Percentiles rank a stretch among this genome's conserved stretches.
Conservation (phyloP, 768 basidiomycete genomes). For the Hericium coralloides region DNA sequence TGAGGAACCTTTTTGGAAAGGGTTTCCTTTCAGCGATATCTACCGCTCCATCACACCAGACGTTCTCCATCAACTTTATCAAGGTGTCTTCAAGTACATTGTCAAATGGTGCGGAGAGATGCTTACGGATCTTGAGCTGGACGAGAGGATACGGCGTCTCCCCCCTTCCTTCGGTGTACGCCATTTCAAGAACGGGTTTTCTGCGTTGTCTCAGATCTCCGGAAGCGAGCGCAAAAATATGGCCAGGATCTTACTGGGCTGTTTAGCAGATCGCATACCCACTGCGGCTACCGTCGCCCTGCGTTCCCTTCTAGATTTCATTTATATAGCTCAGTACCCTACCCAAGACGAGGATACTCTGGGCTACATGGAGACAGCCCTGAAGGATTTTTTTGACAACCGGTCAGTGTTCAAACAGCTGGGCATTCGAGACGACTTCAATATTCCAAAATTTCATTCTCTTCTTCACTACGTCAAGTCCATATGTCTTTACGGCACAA, state of each 20-base stretch:
- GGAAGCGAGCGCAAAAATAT: conserved; percentile 20
- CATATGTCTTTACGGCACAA: conserved; percentile 58
- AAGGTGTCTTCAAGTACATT: conserved; percentile 22
- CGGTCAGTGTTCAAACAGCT: conserved; percentile 18
- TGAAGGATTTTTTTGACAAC: conserved; percentile 14
- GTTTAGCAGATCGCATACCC: conserved; percentile 10
- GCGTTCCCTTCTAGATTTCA: conserved; percentile 17
- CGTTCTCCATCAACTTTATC: conserved; percentile 22
- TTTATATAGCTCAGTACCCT: conserved; percentile 18
- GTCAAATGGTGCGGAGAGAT: conserved; percentile 15
- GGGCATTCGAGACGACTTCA: conserved; percentile 14
- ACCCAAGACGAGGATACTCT: conserved; percentile 13
- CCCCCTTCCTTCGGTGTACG: conserved; percentile 17
- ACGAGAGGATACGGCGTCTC: conserved; percentile 13
- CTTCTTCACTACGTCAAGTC: conserved; percentile 13
- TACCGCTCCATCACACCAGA: conserved; percentile 19
- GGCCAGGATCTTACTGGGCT: conserved; percentile 14
- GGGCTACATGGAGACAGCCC: conserved; percentile 2
- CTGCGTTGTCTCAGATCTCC: conserved; percentile 9
- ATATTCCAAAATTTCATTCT: conserved; percentile 17
- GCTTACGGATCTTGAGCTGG: conserved; percentile 14
- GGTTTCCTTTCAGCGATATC: conserved; percentile 18
- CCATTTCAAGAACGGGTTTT: conserved; percentile 17
- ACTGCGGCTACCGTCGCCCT: conserved; percentile 8
- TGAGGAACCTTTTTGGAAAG: conserved; percentile 18